Conservation (phyloP, 306 rosid genomes). For the Dalbergia oliveri region DNA sequence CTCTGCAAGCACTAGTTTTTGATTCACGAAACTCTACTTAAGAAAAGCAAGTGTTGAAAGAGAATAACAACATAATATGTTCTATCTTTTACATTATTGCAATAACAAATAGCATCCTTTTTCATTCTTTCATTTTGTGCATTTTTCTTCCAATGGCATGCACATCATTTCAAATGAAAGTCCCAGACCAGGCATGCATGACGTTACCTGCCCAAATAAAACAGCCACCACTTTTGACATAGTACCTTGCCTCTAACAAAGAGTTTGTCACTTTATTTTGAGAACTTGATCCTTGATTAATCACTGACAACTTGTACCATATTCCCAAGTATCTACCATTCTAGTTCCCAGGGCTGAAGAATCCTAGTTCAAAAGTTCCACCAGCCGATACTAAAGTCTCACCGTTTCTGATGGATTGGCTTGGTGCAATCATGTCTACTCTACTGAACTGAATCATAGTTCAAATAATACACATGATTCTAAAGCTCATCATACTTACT, state of each 20-base stretch:
- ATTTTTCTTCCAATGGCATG: too few species aligned
- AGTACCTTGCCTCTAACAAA: conserved; percentile 1
- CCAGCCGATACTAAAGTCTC: conserved; percentile 32
- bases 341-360: conserved; percentile 32
- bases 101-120: too few species aligned
- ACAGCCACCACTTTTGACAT: neutral
- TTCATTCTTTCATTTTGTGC: too few species aligned
- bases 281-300: neutral
- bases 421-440: conserved; percentile 2
- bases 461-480: neutral
- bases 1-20: too few species aligned
- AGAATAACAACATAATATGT: too few species aligned
- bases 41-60: too few species aligned
- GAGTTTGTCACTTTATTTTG: conserved; percentile 13
- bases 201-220: neutral
- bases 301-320: conserved; percentile 24
- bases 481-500: neutral
- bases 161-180: too few species aligned
- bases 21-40: too few species aligned
- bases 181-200: too few species aligned
- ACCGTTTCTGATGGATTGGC: conserved; percentile 30
- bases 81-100: too few species aligned
- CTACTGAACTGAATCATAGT: conserved; percentile 3
- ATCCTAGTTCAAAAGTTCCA: conserved; percentile 36
- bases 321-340: conserved; percentile 23